Evolutionary conservation across 108 stramenopile genomes (phyloP).

Genomic region (Skeletonema potamos): DNA sequence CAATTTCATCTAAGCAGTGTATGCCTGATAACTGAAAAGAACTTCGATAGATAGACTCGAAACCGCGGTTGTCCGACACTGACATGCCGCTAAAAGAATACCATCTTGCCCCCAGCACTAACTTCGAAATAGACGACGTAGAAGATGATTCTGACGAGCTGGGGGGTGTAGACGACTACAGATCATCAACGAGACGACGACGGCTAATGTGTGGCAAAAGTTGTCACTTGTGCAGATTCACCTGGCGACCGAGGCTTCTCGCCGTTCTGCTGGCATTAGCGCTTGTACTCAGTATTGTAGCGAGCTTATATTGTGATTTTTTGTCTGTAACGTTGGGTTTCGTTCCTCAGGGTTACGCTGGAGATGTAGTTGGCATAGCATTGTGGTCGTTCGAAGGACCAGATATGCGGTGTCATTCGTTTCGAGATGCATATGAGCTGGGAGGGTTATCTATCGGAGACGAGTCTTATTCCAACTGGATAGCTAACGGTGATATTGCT

Average conservation of each 20-base stretch:
- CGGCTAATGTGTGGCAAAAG: not conserved
- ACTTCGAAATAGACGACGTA: not conserved
- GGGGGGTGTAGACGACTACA: not conserved
- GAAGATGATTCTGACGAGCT: not conserved
- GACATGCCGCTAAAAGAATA: not conserved
- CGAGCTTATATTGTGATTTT: slow-evolving; percentile 16
- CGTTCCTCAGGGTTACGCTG: slow-evolving; percentile 2
- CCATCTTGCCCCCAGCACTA: not conserved
- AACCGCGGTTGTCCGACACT: too few relatives aligned
- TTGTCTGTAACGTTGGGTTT: slow-evolving; percentile 5
- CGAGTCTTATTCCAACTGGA: slow-evolving; percentile 5
- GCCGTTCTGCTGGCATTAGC: slow-evolving; percentile 9
- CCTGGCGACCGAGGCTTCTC: slow-evolving; percentile 20
- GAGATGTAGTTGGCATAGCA: slow-evolving; percentile 2
- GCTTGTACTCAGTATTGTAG: slow-evolving; percentile 2
- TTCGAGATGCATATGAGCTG: not conserved
- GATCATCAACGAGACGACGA: not conserved
- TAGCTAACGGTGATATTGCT: slow-evolving; percentile 8
- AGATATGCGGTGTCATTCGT: slow-evolving; percentile 5
- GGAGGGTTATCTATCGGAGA: slow-evolving; percentile 4
- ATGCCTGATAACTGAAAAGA: too few relatives aligned
- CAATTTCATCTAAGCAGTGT: too few relatives aligned
- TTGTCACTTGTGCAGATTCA: not conserved
- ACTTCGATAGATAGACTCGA: too few relatives aligned
- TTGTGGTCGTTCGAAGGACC: slow-evolving; percentile 6